Percentiles rank a stretch among this genome's conserved stretches.
Conservation (phyloP, 768 basidiomycete genomes). For the Mycena indigotica region DNA sequence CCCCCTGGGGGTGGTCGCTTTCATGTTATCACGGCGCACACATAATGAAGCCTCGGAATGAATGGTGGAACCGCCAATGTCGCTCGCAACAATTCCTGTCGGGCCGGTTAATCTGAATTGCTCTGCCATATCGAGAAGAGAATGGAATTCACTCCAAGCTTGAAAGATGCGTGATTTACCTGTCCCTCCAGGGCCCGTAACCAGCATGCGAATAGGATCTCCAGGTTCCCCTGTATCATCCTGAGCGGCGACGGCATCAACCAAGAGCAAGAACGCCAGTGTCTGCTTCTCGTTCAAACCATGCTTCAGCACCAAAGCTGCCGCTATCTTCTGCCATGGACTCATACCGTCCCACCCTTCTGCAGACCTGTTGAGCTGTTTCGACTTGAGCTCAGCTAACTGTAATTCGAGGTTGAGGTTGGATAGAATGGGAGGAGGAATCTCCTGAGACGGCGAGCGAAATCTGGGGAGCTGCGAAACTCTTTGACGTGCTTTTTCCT, state of each 20-base stretch:
- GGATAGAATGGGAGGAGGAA: neutral
- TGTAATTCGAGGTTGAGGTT: neutral
- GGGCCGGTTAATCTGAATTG: slow-evolving; percentile 21
- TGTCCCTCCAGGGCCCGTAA: slow-evolving; percentile 27
- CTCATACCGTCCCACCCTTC: slow-evolving; percentile 1
- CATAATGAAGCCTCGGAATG: slow-evolving; percentile 22
- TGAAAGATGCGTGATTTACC: slow-evolving; percentile 27
- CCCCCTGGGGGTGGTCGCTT: neutral
- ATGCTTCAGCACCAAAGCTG: slow-evolving; percentile 2
- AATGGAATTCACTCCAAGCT: slow-evolving; percentile 23
- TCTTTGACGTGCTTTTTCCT: neutral
- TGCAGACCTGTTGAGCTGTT: neutral
- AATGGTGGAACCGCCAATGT: slow-evolving; percentile 24
- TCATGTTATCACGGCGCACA: slow-evolving; percentile 11
- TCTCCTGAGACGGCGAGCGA: neutral
- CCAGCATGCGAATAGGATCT: slow-evolving; percentile 2
- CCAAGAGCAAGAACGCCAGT: slow-evolving; percentile 1
- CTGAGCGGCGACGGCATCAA: neutral
- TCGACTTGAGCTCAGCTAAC: neutral
- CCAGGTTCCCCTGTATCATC: neutral
- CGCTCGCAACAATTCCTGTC: slow-evolving; percentile 27
- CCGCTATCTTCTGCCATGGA: slow-evolving; percentile 4
- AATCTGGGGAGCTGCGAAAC: neutral
- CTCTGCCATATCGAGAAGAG: neutral
- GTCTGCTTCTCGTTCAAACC: slow-evolving; percentile 9